Evolutionary conservation across 306 rosid species (phyloP).

Genomic region (Pyrus bretschneideri): DNA sequence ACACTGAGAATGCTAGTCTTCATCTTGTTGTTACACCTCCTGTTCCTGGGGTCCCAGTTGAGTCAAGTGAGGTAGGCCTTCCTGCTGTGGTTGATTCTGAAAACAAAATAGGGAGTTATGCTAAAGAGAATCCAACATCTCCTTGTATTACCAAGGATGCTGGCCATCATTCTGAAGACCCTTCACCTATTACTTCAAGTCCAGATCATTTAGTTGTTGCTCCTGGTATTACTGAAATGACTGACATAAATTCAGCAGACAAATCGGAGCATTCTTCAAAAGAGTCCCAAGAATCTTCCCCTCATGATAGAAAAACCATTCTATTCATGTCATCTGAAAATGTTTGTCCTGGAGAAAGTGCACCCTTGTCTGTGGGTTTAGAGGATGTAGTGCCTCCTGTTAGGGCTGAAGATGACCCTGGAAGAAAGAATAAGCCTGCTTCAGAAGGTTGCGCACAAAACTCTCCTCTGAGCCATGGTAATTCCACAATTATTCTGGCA

Average conservation of each 20-base stretch:
- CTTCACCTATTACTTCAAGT: not conserved
- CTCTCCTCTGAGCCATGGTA: slow-evolving; percentile 9
- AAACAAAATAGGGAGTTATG: slow-evolving; percentile 2
- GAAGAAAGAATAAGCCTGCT: not conserved
- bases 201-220: not conserved
- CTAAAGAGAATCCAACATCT: slow-evolving; percentile 6
- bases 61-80: not conserved
- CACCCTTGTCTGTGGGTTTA: not conserved
- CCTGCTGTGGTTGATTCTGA: not conserved
- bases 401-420: not conserved
- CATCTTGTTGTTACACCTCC: slow-evolving; percentile 4
- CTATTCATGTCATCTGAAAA: not conserved
- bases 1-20: slow-evolving; percentile 18
- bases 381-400: not conserved
- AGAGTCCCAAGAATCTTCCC: slow-evolving; percentile 10
- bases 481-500: not conserved
- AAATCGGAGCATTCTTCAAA: not conserved
- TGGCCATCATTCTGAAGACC: not conserved
- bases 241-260: not conserved
- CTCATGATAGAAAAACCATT: not conserved
- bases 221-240: not conserved
- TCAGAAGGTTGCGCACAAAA: slow-evolving; percentile 2
- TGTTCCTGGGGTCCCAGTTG: not conserved
- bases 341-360: not conserved
- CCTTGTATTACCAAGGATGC: slow-evolving; percentile 9